These are phyloP conservation scores for Sclerotinia sclerotiorum DNA, from an alignment of 2,329 filamentous ascomycete genomes.

Conservation along the genomic window DNA sequence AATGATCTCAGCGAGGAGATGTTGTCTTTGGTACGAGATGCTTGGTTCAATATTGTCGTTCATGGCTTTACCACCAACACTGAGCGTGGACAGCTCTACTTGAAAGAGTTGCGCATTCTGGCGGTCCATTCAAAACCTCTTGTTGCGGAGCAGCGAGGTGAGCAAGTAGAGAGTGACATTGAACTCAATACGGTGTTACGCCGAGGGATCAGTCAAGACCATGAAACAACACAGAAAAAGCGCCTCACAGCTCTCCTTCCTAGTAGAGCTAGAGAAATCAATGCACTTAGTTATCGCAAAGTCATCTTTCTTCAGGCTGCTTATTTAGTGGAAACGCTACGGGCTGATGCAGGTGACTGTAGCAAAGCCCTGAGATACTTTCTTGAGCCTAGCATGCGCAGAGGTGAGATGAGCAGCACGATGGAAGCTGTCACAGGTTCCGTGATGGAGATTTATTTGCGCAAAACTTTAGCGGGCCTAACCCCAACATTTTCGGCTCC, in stretches of 20 bases:
- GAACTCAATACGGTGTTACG: slow-evolving; percentile 93
- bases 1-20: slow-evolving; percentile 62
- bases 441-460: slow-evolving; percentile 77
- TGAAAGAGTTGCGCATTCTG: slow-evolving; percentile 76
- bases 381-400: slow-evolving; percentile 80
- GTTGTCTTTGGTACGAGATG: slow-evolving; percentile 76
- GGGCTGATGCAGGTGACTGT: slow-evolving; percentile 84
- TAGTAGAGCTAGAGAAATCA: slow-evolving; percentile 74
- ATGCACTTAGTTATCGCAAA: slow-evolving; percentile 81
- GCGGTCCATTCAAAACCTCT: slow-evolving; percentile 85
- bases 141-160: slow-evolving; percentile 82
- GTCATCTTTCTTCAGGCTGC: slow-evolving; percentile 89
- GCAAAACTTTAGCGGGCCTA: slow-evolving; percentile 68
- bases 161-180: slow-evolving; percentile 92
- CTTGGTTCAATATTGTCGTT: slow-evolving; percentile 97
- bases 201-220: slow-evolving; percentile 77
- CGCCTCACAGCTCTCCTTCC: slow-evolving; percentile 73
- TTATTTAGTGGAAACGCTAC: slow-evolving; percentile 82
- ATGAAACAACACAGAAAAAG: slow-evolving; percentile 78
- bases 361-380: slow-evolving; percentile 90
- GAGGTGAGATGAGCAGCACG: slow-evolving; percentile 59
- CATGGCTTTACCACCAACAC: slow-evolving; percentile 84
- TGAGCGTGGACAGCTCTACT: slow-evolving; percentile 68
- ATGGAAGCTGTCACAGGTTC: slow-evolving; percentile 66
- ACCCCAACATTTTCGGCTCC: slow-evolving; percentile 83